phyloP scores from a whole-genome alignment of 148 eudicot species.

The Dysphania ambrosioides region DNA sequence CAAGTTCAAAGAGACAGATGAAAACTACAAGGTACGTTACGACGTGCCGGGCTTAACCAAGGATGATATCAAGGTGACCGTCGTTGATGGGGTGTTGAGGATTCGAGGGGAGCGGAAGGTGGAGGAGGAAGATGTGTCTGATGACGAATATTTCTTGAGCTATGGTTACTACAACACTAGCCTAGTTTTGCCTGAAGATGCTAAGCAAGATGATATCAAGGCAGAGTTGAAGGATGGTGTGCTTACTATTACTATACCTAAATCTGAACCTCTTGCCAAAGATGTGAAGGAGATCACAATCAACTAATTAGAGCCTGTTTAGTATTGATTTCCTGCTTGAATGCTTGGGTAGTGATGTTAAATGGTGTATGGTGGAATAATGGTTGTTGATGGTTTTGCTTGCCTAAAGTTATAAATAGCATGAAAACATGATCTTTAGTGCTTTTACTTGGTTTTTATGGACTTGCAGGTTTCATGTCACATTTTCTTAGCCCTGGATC shows the following conservation, averaged over 20 bases:
- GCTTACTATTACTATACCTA: slow-evolving; percentile 48
- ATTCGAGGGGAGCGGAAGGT: slow-evolving; percentile 55
- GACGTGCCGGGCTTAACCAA: slow-evolving; percentile 53
- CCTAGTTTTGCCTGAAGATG: slow-evolving; percentile 59
- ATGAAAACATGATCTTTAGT: too few species aligned
- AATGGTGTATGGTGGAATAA: background rate
- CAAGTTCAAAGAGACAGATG: slow-evolving; percentile 49
- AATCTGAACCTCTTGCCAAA: slow-evolving; percentile 37
- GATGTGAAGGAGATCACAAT: slow-evolving; percentile 55
- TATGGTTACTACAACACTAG: slow-evolving; percentile 49
- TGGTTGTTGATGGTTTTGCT: background rate
- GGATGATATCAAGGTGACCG: slow-evolving; percentile 52
- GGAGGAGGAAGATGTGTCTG: slow-evolving; percentile 45
- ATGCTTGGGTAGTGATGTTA: background rate
- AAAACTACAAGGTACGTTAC: slow-evolving; percentile 45
- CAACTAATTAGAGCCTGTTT: slow-evolving; percentile 1
- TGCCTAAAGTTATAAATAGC: background rate
- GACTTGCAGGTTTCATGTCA: too few species aligned
- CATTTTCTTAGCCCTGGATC: too few species aligned
- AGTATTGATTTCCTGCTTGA: background rate
- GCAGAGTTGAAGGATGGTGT: slow-evolving; percentile 77
- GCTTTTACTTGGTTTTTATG: too few species aligned
- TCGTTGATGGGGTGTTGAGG: slow-evolving; percentile 48
- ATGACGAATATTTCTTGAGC: slow-evolving; percentile 43
- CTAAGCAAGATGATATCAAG: slow-evolving; percentile 53